A percentile compares a stretch with the other conserved stretches of the same genome.
Evolutionary conservation across 75 land plant species (phyloP).

Genomic region (Sequoiadendron giganteum): DNA sequence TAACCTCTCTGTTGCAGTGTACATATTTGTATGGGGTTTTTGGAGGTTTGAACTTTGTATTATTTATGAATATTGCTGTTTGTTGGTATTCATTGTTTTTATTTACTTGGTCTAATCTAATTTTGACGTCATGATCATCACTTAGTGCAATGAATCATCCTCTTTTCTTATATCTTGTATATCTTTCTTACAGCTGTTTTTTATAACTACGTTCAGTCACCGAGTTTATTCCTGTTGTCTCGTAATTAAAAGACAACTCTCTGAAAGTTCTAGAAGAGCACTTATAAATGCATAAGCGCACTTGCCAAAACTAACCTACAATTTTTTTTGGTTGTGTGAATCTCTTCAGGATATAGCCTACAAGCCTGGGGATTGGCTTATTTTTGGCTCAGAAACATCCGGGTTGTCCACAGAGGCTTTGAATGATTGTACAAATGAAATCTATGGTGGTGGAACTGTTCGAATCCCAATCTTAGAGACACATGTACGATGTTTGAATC

Average conservation of each 20-base stretch:
- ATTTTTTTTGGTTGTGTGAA: not conserved
- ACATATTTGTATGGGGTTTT: not conserved
- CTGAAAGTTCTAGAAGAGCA: not conserved
- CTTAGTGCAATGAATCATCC: not conserved
- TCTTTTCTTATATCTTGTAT: not conserved
- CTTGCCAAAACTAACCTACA: not conserved
- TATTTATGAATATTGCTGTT: not conserved
- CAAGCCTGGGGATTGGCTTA: conserved; percentile 86
- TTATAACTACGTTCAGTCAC: not conserved
- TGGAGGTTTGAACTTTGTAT: not conserved
- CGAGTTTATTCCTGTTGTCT: not conserved
- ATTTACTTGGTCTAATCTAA: not conserved
- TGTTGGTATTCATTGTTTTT: not conserved
- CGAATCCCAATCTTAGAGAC: conserved; percentile 93
- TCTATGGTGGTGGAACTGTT: conserved; percentile 78
- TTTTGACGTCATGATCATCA: not conserved
- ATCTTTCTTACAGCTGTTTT: not conserved
- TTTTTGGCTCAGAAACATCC: conserved; percentile 89
- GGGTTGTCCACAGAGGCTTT: conserved; percentile 80
- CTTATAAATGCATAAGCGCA: not conserved
- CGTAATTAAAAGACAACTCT: not conserved
- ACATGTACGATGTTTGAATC: conserved; percentile 89
- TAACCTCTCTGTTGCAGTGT: not conserved
- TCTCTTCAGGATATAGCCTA: conserved; percentile 78
- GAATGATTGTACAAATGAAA: conserved; percentile 52